Evolutionary conservation across 306 rosid genomes (phyloP).

Genomic region (Trifolium pratense): DNA sequence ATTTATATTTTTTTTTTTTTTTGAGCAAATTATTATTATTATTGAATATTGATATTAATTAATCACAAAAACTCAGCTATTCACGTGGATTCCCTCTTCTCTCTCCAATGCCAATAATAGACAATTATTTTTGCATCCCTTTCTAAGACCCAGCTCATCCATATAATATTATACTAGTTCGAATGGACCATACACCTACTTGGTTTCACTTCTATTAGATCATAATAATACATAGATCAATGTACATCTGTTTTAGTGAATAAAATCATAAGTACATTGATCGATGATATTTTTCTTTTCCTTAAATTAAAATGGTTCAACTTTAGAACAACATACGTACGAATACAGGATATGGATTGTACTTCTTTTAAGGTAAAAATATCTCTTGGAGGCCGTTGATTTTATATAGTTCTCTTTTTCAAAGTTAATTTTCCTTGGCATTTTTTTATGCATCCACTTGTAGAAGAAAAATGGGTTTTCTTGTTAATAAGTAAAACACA

Average conservation of each 20-base stretch:
- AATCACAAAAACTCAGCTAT: slow-evolving; percentile 30
- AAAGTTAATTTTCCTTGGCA: neutral
- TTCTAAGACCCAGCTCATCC: slow-evolving; percentile 55
- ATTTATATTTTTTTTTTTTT: too few species aligned
- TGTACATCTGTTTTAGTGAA: slow-evolving; percentile 40
- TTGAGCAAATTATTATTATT: too few species aligned
- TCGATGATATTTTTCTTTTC: slow-evolving; percentile 15
- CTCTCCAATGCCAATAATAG: slow-evolving; percentile 42
- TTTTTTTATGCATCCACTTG: neutral
- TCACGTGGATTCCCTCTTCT: slow-evolving; percentile 69
- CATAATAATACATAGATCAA: slow-evolving; percentile 35
- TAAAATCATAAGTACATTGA: neutral
- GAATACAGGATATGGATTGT: slow-evolving; percentile 6
- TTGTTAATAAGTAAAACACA: too few species aligned
- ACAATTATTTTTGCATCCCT: slow-evolving; percentile 47
- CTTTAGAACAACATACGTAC: slow-evolving; percentile 45
- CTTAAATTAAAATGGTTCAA: slow-evolving; percentile 30
- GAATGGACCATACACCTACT: slow-evolving; percentile 47
- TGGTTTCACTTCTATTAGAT: slow-evolving; percentile 40
- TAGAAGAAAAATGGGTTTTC: neutral
- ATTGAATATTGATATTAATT: slow-evolving; percentile 10
- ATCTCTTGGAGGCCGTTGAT: neutral
- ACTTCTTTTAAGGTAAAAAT: slow-evolving; percentile 45
- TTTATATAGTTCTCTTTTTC: neutral
- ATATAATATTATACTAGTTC: slow-evolving; percentile 36